Evolutionary conservation across 1,139 yeast genomes (phyloP).

Genomic region (Saccharomyces pastorianus): DNA sequence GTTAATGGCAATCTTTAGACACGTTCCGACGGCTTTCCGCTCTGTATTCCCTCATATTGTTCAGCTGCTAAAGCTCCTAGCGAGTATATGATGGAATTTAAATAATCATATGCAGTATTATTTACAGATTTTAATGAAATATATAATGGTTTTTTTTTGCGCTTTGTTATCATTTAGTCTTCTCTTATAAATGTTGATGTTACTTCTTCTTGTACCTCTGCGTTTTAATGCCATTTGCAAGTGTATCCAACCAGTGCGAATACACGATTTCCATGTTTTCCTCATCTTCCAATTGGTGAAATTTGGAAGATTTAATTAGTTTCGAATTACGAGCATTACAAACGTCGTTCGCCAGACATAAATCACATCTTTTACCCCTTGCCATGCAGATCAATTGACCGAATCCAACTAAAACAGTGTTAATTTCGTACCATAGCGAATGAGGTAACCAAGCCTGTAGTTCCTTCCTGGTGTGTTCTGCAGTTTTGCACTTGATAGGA

Average conservation of each 20-base stretch:
- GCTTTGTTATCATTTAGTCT: background rate
- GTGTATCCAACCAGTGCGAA: background rate
- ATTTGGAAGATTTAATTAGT: background rate
- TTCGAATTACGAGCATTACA: constrained; percentile 11
- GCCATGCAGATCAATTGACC: constrained; percentile 87
- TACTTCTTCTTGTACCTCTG: background rate
- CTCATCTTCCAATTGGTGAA: background rate
- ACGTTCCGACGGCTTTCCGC: background rate
- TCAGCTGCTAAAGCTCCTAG: background rate
- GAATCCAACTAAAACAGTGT: constrained; percentile 83
- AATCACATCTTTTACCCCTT: constrained; percentile 59
- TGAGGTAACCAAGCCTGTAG: constrained; percentile 69
- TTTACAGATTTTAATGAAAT: background rate
- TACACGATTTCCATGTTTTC: background rate
- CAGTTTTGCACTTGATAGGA: constrained; percentile 45
- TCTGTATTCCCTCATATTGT: background rate
- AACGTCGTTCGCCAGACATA: constrained; percentile 39
- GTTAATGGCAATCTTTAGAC: background rate
- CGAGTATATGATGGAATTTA: background rate
- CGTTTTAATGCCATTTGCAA: background rate
- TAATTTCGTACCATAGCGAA: constrained; percentile 72
- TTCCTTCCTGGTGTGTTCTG: constrained; percentile 65
- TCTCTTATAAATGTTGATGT: background rate
- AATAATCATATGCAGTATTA: background rate
- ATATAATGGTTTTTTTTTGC: background rate